Conservation (phyloP, 768 basidiomycete species). For the Artomyces pyxidatus region DNA sequence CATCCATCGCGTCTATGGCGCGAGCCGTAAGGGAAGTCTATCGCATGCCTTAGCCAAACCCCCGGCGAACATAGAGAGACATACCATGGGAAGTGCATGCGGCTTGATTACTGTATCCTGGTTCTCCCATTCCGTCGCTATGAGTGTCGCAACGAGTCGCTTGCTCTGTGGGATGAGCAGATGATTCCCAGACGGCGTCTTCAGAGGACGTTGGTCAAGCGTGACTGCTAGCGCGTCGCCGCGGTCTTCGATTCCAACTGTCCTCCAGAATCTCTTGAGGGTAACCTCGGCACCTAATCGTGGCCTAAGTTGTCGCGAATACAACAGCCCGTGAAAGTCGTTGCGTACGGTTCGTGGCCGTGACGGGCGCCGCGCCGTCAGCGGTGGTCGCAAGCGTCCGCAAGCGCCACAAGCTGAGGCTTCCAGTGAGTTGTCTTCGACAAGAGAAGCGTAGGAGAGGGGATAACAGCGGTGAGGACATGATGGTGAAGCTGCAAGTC, state of each 20-base stretch:
- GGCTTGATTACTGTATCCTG: slow-evolving; percentile 81
- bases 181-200: slow-evolving; percentile 79
- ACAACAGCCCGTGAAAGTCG: neutral
- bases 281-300: slow-evolving; percentile 75
- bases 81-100: slow-evolving; percentile 86
- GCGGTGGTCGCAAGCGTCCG: slow-evolving; percentile 1
- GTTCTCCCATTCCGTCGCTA: slow-evolving; percentile 96
- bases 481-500: too few species aligned
- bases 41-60: slow-evolving; percentile 1
- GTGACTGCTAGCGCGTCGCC: slow-evolving; percentile 51
- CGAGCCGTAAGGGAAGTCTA: slow-evolving; percentile 90
- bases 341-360: slow-evolving; percentile 61
- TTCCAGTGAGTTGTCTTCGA: neutral
- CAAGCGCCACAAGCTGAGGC: neutral
- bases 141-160: slow-evolving; percentile 66
- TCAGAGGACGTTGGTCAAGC: slow-evolving; percentile 77
- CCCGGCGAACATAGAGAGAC: slow-evolving; percentile 8
- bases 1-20: slow-evolving; percentile 72
- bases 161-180: slow-evolving; percentile 67
- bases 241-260: slow-evolving; percentile 65
- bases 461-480: neutral
- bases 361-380: slow-evolving; percentile 37
- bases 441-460: neutral
- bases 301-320: slow-evolving; percentile 1
- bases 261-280: slow-evolving; percentile 90